Base-by-base conservation (phyloP, 2,329 filamentous ascomycete species). In the Catunica adiposa region DNA sequence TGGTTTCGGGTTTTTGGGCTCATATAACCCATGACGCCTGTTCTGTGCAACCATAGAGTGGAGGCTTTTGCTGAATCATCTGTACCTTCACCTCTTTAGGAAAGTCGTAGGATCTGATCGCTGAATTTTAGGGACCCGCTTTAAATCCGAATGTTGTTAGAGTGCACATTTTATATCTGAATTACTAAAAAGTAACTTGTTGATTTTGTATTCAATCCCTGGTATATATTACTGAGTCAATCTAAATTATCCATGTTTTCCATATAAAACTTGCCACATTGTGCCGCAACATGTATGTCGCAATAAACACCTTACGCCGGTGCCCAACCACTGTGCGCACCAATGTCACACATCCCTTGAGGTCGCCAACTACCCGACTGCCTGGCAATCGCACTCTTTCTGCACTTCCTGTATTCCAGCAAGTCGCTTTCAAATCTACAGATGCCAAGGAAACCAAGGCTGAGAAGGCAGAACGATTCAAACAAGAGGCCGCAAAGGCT, bases 1-100 rank as follows among this genome's bases (percentile, higher is more conserved):
- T 46, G 47, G 47, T 40, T 29, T n/a, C n/a, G n/a, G n/a, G n/a
- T n/a, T n/a, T n/a, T n/a, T 56, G 55, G 54, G 25, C 22, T 23
- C n/a, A 37, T 37, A 20, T 22, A 47, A 47, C 25, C 44, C 44
- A 11, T 14, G 23, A 37, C 1, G n/a, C 14, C 11, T 14, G 50
- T 29, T 51, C 29, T 22, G 26, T 34, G 29, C 29, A 34, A 34
- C 29, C 29, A 5, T 34, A 34, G 11, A 34, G 29, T 34, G 29
- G 29, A 34, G 5, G 5, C 5, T 11, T 34, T 34, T 5, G 29
- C 29, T 34, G 29, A 34, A 34, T 34, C 29, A 34, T 34, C 29
- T 5, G 11, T 34, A 5, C 5, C 29, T 34, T 34, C 29, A 11
- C 11, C 29, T 34, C 5, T 34, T 34, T 34, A 34, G 29, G 29